phyloP scores from a whole-genome alignment of 495 filamentous ascomycete species.

The Usnea hakonensis region DNA sequence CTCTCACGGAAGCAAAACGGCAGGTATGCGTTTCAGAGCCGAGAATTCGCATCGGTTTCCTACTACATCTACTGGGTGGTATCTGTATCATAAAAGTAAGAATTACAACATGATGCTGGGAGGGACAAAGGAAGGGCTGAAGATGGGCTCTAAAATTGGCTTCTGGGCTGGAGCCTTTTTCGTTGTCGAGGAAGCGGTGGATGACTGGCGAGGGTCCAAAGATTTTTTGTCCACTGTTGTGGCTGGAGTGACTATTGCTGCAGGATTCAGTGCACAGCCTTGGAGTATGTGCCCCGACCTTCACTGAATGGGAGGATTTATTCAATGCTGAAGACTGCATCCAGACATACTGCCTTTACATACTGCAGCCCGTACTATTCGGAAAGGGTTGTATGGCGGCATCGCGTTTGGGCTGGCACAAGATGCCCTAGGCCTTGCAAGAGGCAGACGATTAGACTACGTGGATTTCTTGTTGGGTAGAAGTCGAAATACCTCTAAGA shows the following conservation, averaged over 20 bases:
- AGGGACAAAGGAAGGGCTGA: slow-evolving; percentile 66
- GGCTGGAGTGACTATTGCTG: slow-evolving; percentile 73
- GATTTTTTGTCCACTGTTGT: slow-evolving; percentile 71
- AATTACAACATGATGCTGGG: slow-evolving; percentile 76
- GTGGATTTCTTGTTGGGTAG: slow-evolving; percentile 55
- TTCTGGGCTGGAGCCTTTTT: slow-evolving; percentile 63
- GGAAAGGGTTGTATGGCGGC: slow-evolving; percentile 69
- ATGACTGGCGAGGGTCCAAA: slow-evolving; percentile 56
- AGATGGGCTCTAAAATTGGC: slow-evolving; percentile 62
- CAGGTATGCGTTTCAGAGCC: slow-evolving; percentile 77
- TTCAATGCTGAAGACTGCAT: neutral
- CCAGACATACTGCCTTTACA: slow-evolving; percentile 73
- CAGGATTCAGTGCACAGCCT: slow-evolving; percentile 62
- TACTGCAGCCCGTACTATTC: slow-evolving; percentile 77
- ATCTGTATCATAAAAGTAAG: slow-evolving; percentile 94
- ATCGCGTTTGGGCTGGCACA: slow-evolving; percentile 73
- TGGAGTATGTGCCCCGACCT: slow-evolving; percentile 54
- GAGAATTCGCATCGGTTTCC: slow-evolving; percentile 93
- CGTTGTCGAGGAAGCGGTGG: slow-evolving; percentile 74
- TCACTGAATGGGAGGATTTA: too few species aligned
- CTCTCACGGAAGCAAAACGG: slow-evolving; percentile 60
- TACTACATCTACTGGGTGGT: slow-evolving; percentile 76
- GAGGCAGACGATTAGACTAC: slow-evolving; percentile 64
- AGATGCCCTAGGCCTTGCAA: slow-evolving; percentile 55
- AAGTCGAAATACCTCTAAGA: neutral